A percentile compares a stretch with the other conserved stretches of the same genome.
Conservation (phyloP, 768 basidiomycete species). For the Lactifluus echinatus region DNA sequence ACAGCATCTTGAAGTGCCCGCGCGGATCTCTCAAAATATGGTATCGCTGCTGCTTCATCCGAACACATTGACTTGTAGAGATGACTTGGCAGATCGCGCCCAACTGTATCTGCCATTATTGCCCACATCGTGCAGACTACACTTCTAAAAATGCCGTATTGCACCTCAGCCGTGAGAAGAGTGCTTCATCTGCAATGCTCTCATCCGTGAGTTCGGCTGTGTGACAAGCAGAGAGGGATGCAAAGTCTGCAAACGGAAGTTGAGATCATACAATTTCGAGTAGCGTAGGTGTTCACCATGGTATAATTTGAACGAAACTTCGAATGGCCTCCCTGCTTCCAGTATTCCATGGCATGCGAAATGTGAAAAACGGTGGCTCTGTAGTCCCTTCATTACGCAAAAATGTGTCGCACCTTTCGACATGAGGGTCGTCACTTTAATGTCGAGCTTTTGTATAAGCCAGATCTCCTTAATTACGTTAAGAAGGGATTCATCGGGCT, state of each 20-base stretch:
- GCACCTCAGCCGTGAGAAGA: conserved; percentile 15
- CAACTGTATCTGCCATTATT: conserved; percentile 13
- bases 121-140: conserved; percentile 18
- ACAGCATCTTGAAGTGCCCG: not conserved
- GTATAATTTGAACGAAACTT: not conserved
- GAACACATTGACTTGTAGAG: conserved; percentile 2
- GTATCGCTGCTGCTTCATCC: not conserved
- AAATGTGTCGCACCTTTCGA: not conserved
- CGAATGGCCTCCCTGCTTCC: not conserved
- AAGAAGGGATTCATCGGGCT: not conserved
- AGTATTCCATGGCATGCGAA: conserved; percentile 9
- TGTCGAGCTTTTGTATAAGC: not conserved
- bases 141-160: conserved; percentile 9
- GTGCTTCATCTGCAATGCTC: conserved; percentile 4
- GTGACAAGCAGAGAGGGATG: conserved; percentile 6
- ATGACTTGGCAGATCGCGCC: not conserved
- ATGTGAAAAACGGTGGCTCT: not conserved
- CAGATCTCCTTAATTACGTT: not conserved
- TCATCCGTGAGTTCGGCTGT: not conserved
- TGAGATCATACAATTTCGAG: not conserved
- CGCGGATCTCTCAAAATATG: not conserved
- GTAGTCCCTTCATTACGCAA: not conserved
- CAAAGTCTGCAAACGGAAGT: conserved; percentile 7
- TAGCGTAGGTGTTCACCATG: not conserved
- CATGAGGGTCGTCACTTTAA: not conserved